A percentile compares a stretch with the other conserved stretches of the same genome.
Evolutionary conservation across 2,329 filamentous ascomycete genomes (phyloP).

Genomic region (Ophiostoma ulmi): DNA sequence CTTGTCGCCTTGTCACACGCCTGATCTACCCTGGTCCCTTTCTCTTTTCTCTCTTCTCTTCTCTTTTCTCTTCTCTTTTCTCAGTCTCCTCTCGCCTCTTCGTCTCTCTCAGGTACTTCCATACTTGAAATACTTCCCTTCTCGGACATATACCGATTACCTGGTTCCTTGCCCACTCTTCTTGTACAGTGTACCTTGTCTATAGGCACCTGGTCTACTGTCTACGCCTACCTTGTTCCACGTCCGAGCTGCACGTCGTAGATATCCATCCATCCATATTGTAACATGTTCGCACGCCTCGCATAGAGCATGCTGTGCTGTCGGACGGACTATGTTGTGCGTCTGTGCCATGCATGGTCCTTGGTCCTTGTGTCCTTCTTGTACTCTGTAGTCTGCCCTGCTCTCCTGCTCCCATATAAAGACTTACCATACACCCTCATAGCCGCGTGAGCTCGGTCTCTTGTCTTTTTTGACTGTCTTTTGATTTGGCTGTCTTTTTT

Average conservation of each 20-base stretch:
- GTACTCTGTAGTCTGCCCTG: background rate
- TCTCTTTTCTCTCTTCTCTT: background rate
- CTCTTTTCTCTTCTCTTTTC: background rate
- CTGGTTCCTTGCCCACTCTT: background rate
- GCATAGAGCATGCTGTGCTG: constrained; percentile 3
- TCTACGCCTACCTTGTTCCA: constrained; percentile 8
- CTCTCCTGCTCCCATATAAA: constrained; percentile 3
- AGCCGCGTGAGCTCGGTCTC: constrained; percentile 4
- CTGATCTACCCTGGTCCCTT: background rate
- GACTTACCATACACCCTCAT: constrained; percentile 1
- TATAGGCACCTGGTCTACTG: background rate
- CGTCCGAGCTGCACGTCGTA: constrained; percentile 9
- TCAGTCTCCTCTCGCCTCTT: background rate
- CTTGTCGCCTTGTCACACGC: background rate
- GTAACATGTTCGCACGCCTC: background rate
- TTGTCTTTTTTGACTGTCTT: background rate
- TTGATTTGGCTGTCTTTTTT: background rate
- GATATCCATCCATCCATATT: constrained; percentile 9
- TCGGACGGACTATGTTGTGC: background rate
- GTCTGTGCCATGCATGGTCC: background rate
- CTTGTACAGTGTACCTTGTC: background rate
- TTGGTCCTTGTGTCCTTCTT: too few relatives aligned
- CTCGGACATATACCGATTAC: constrained; percentile 1
- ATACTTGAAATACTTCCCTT: background rate
- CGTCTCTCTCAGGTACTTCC: background rate